Evolutionary conservation across 225 moss, liverwort and hornwort genomes (phyloP), one percentile per base, ranked within the genome.

Genomic region (Thuidium tamariscinum): DNA sequence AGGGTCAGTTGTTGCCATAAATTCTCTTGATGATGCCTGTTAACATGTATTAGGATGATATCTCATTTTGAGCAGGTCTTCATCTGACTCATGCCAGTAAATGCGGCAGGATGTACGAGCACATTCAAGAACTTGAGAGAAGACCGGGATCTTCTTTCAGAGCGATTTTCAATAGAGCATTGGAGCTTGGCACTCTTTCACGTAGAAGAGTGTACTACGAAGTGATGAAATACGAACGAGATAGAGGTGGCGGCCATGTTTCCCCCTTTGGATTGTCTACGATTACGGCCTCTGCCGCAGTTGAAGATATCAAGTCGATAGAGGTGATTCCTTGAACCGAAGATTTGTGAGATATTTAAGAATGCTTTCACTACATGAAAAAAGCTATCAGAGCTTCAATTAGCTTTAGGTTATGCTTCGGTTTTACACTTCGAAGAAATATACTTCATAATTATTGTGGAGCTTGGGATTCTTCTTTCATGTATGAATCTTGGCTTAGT

Each of bases 91-190:
- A 65, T 75, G 85, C 36, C 61, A 67, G 75, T 83, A 6, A 56
- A 37, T 86, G 70, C 49, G 81, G 86, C 93, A 96, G 98, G 90
- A 77, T 96, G 88, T 88, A 93, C 84, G 84, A 92, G 86, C 91
- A 88, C 26, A 88, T 97, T 49, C 84, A 83, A 89, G 85, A 87
- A 77, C 87, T 96, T 65, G 97, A 96, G 89, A 88, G 69, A 69
- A 95, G 94, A 87, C 95, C 95, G 13, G 99, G 96, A 80, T 87
- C 96, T 69, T 99, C 97, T 55, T 99, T 99, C 79, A 92, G 95
- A 91, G 92, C 94, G 59, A 92, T 97, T 86, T 99, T 99, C 75
- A 96, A 94, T 68, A 92, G 87, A 70, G 85, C 93, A 42, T 87
- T 99, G 86, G 92, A 91, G 78, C 89, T 99, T 72, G 99, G 99